These are phyloP conservation scores for Collybiopsis confluens DNA, from an alignment of 768 basidiomycete genomes.

Conservation along the genomic window DNA sequence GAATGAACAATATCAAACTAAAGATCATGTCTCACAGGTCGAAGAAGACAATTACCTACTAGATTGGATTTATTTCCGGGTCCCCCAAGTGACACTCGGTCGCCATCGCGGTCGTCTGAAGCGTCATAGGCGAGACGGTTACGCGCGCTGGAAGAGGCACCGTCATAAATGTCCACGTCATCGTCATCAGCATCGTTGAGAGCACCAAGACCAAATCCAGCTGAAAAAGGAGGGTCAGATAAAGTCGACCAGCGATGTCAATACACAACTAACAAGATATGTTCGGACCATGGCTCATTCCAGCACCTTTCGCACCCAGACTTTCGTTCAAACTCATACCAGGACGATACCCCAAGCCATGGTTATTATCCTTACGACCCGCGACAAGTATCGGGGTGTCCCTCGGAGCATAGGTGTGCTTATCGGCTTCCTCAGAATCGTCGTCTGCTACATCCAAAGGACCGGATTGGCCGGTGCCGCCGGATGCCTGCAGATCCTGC, in stretches of 20 bases:
- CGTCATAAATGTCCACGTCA: slow-evolving; percentile 81
- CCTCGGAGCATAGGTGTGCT: slow-evolving; percentile 81
- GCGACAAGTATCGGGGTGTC: slow-evolving; percentile 67
- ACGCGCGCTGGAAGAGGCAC: slow-evolving; percentile 27
- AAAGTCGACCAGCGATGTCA: too few relatives aligned
- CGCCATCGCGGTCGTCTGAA: slow-evolving; percentile 61
- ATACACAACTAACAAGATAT: slow-evolving; percentile 58
- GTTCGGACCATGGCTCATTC: slow-evolving; percentile 36
- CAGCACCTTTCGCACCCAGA: slow-evolving; percentile 34
- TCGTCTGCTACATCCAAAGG: slow-evolving; percentile 32
- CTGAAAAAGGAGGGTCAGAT: slow-evolving; percentile 26
- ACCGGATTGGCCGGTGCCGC: slow-evolving; percentile 21
- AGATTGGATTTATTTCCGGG: slow-evolving; percentile 26
- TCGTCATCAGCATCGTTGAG: slow-evolving; percentile 94
- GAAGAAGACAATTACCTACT: background rate
- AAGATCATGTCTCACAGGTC: slow-evolving; percentile 1
- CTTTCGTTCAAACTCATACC: slow-evolving; percentile 59
- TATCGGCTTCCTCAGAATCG: slow-evolving; percentile 77
- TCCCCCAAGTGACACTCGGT: slow-evolving; percentile 41
- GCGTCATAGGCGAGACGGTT: slow-evolving; percentile 64
- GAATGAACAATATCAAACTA: slow-evolving; percentile 19
- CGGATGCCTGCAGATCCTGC: slow-evolving; percentile 56
- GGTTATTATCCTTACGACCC: slow-evolving; percentile 66
- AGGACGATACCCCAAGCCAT: slow-evolving; percentile 81
- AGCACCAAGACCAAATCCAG: slow-evolving; percentile 86